Evolutionary conservation across 2,329 filamentous ascomycete species (phyloP).

Genomic region (Fusarium mangiferae): DNA sequence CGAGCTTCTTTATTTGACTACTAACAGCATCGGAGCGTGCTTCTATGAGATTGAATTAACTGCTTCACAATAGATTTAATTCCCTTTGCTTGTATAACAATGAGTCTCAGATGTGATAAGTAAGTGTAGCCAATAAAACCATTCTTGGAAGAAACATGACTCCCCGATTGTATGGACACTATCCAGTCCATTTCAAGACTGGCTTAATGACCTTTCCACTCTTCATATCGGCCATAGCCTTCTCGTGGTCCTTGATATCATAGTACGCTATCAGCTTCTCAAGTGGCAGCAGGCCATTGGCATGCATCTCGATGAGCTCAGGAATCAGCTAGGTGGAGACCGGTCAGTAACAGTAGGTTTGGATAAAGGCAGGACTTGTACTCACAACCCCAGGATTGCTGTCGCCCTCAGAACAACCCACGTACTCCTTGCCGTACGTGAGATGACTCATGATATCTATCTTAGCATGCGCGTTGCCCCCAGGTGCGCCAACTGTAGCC

Average conservation of each 20-base stretch:
- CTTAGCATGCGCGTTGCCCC: not conserved
- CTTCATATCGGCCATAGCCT: constrained; percentile 2
- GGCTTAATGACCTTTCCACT: not conserved
- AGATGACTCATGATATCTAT: constrained; percentile 25
- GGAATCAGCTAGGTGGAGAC: not conserved
- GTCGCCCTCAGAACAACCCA: constrained; percentile 25
- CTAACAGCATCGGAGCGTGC: not conserved
- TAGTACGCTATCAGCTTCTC: constrained; percentile 3
- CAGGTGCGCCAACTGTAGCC: constrained; percentile 23
- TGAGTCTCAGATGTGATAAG: fast-evolving
- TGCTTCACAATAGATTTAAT: not conserved
- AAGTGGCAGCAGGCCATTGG: not conserved
- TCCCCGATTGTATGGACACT: fast-evolving
- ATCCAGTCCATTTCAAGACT: not conserved
- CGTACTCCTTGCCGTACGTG: constrained; percentile 18
- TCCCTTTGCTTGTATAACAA: no score
- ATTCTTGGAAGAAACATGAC: no score
- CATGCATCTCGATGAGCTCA: constrained; percentile 5
- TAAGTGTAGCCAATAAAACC: fast-evolving
- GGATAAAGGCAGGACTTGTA: fast-evolving
- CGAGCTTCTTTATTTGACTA: not conserved
- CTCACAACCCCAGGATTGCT: constrained; percentile 6
- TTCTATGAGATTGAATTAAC: fast-evolving
- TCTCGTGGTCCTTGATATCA: not conserved
- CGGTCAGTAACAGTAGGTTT: not conserved